Evolutionary conservation across 2,329 filamentous ascomycete species (phyloP).

Genomic region (Huntiella abstrusa): DNA sequence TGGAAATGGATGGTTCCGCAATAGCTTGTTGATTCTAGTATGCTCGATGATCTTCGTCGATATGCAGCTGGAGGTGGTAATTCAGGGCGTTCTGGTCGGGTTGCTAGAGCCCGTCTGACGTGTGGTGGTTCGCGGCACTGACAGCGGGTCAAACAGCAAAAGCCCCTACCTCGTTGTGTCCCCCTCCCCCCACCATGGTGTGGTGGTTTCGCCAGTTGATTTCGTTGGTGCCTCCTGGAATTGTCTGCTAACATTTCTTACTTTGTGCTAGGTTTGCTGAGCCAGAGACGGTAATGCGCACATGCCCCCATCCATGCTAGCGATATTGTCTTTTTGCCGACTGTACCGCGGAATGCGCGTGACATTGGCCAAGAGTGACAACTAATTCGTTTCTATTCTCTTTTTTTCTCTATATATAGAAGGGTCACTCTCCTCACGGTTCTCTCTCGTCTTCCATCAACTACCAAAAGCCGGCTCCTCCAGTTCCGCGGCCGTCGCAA

Average conservation of each 20-base stretch:
- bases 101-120: background rate
- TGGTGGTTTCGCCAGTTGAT: conserved; percentile 9
- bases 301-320: conserved; percentile 2
- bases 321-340: background rate
- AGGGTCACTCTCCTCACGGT: conserved; percentile 12
- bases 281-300: conserved; percentile 42
- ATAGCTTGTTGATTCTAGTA: too few species aligned
- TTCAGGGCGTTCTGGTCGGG: background rate
- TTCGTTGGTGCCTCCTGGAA: background rate
- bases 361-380: conserved; percentile 1
- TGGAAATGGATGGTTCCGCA: too few species aligned
- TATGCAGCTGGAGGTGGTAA: too few species aligned
- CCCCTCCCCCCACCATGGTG: conserved; percentile 6
- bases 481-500: conserved; percentile 20
- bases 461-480: conserved; percentile 17
- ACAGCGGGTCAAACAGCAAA: background rate
- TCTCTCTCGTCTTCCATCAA: conserved; percentile 6
- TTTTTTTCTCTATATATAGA: conserved; percentile 10
- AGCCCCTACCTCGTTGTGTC: background rate
- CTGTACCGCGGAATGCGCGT: background rate
- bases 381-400: background rate
- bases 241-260: conserved; percentile 5
- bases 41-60: too few species aligned
- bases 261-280: conserved; percentile 43
- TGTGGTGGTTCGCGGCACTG: background rate